phyloP scores from a whole-genome alignment of 179 eudicot species.

The Vitellaria paradoxa region DNA sequence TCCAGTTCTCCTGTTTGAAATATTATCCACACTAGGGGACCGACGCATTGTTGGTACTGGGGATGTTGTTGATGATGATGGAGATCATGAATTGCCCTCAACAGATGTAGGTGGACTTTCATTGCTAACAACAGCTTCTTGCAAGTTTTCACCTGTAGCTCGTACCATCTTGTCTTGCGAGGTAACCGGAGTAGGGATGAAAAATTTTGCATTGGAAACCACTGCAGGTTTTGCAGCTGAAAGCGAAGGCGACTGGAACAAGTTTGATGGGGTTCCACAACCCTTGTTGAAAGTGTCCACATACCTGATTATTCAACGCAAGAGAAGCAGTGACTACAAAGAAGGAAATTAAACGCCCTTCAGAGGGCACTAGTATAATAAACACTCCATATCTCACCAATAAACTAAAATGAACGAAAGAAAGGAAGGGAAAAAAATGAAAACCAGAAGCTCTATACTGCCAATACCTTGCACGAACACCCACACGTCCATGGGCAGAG shows the following conservation, averaged over 20 bases:
- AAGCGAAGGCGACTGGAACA: constrained; percentile 62
- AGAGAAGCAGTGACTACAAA: neutral
- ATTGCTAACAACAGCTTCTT: constrained; percentile 23
- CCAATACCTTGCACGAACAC: constrained; percentile 79
- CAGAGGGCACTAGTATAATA: neutral
- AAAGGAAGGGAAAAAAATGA: neutral
- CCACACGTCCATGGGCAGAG: constrained; percentile 75
- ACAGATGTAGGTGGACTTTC: constrained; percentile 17
- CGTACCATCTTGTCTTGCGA: constrained; percentile 29
- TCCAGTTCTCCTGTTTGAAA: constrained; percentile 41
- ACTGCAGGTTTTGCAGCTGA: constrained; percentile 47
- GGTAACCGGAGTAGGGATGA: constrained; percentile 58
- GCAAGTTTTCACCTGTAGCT: constrained; percentile 22
- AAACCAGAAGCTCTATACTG: constrained; percentile 32
- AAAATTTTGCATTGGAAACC: constrained; percentile 53
- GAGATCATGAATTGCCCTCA: constrained; percentile 11
- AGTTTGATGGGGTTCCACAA: constrained; percentile 53
- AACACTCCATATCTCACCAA: neutral
- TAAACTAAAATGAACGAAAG: neutral
- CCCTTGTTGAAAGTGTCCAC: constrained; percentile 92
- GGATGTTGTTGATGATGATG: constrained; percentile 35
- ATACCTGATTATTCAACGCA: constrained; percentile 46
- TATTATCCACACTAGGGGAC: constrained; percentile 58
- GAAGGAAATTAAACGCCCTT: neutral
- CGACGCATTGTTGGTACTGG: constrained; percentile 27